Evolutionary conservation across 192 early-diverging fungal genomes (phyloP).

Genomic region (Fimicolochytrium jonesii): DNA sequence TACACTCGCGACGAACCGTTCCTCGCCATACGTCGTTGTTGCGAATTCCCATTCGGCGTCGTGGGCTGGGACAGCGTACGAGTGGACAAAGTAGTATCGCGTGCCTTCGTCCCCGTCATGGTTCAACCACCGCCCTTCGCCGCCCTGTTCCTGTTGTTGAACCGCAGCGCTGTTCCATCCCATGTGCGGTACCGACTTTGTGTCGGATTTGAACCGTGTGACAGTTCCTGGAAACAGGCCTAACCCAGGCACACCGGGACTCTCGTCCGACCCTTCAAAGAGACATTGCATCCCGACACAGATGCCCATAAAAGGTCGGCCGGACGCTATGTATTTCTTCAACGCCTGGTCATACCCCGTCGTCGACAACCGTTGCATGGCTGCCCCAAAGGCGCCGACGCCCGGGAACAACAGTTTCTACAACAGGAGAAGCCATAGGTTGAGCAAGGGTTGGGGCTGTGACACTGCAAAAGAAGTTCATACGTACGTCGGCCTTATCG

Average conservation of each 20-base stretch:
- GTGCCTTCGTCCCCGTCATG: constrained; percentile 40
- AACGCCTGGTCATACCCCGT: constrained; percentile 81
- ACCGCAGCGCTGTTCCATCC: constrained; percentile 82
- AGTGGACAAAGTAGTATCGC: constrained; percentile 98
- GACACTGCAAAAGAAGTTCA: background rate
- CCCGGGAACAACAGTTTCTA: constrained; percentile 98
- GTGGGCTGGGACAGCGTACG: constrained; percentile 70
- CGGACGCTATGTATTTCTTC: constrained; percentile 75
- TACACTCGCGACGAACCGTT: constrained; percentile 80
- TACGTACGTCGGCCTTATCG: constrained; percentile 76
- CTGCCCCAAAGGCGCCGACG: constrained; percentile 94
- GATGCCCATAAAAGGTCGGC: constrained; percentile 95
- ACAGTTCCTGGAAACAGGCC: constrained; percentile 76
- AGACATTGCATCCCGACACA: constrained; percentile 98
- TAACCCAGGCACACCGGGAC: constrained; percentile 70
- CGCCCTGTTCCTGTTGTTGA: background rate
- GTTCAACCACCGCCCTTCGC: background rate
- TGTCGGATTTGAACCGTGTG: constrained; percentile 57
- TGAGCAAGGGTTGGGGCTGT: background rate
- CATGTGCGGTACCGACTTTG: constrained; percentile 96
- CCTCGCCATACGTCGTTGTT: constrained; percentile 83
- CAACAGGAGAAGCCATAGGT: background rate
- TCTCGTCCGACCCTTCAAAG: constrained; percentile 89
- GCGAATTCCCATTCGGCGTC: constrained; percentile 69
- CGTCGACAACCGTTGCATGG: constrained; percentile 69